Base-by-base conservation (phyloP, 805 yeast genomes). In the Ogataea corticis region DNA sequence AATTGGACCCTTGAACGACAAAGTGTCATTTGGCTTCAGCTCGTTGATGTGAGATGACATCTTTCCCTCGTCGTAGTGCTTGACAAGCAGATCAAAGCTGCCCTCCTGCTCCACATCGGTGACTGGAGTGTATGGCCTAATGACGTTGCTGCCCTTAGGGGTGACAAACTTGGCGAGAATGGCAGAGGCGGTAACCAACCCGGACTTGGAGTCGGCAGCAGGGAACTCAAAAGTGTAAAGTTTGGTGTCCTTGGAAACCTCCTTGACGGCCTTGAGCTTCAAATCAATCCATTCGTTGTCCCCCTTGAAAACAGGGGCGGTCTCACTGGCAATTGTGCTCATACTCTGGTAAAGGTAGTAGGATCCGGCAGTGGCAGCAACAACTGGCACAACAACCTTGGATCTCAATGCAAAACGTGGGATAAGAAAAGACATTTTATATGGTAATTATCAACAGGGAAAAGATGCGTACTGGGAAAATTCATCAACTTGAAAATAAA, bases 1-100 rank as follows among this genome's bases (percentile, higher is more conserved):
- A 55, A 90, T 78, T 54, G 98, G 98, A 41, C 99, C 99, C 75
- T 90, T 92, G 78, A 94, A 86, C 9, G 96, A 71, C 45, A 94
- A 76, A 41, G 90, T 80, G 61, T 94, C 98, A 59, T 85, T 79
- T 49, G 78, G 80, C 68, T 85, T 82, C 65, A 92, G 79, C 49
- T 69, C 68, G 65, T 76, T 79, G 48, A 89, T 68, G 70, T 88
- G 94, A 62, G 73, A 72, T 43, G 92, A 79, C 80, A 90, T 82
- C 71, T 87, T 85, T 60, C 98, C 97, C 58, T 96, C 96, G 41
- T 83, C 85, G 72, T 94, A 94, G 51, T 73, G 79, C 79, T 94
- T 94, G 70, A 94, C 75, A 49, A 91, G 79, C 55, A 94, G 77
- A 49, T 87, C 87, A 57, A 95, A 72, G 42, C 77, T 65, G 41